Evolutionary conservation across 441 rosid genomes (phyloP), one percentile per base, ranked within the genome.

Genomic region (Manihot esculenta): DNA sequence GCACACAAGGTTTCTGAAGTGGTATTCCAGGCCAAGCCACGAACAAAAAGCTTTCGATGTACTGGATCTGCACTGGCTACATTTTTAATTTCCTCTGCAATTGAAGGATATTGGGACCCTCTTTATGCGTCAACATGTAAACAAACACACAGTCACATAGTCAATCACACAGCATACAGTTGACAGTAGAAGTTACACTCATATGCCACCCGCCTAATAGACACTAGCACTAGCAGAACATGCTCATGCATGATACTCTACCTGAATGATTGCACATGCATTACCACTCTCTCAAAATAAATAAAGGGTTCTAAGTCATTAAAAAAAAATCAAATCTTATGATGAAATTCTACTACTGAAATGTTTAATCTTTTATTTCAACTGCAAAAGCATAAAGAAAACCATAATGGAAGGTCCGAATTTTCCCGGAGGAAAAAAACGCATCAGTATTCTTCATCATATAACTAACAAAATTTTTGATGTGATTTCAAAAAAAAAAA

Each of bases 21-120:
- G 51, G 96, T 89, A 75, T 89, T 89, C 96, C 92, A 88, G 48
- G 94, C 94, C 79, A 89, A 87, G 74, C 96, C 96, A 82, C 92
- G 96, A 50, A 92, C 94, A 71, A 87, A 92, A 78, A 92, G 94
- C 87, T 90, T 92, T 80, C 97, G 83, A 73, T 87, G 97, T 72
- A 84, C 96, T 60, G 93, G 94, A 83, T 92, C 94, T 67, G 91
- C 85, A 76, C 86, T 82, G 55, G 96, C 97, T 57, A 87, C 42
- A 81, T 85, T 76, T 84, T 82, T 84, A 82, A 87, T 85, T 84
- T 87, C 91, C 75, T 87, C 91, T 27, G 91, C 91, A 84, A 87
- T 78, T 33, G 88, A 81, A 84, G 89, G 88, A 84, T 82, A 74
- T 87, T 85, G 84, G 71, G 83, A 76, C 81, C 91, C 91, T 84